These are phyloP conservation scores for Podila clonocystis DNA, from an alignment of 192 early-diverging fungal genomes.

Conservation along the genomic window DNA sequence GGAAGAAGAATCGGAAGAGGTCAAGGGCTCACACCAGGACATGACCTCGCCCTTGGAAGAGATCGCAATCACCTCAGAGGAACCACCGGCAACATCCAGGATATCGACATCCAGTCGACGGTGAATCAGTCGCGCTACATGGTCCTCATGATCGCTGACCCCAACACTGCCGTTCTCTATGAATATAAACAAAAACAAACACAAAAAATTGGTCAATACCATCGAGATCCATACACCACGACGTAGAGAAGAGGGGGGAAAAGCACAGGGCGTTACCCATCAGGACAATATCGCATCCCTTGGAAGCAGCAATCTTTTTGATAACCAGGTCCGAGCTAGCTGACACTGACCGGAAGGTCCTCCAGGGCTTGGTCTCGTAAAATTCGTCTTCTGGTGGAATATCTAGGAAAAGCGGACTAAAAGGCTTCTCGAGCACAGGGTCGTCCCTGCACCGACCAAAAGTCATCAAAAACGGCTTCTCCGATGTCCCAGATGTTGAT, in stretches of 20 bases:
- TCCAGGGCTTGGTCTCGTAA: constrained; percentile 47
- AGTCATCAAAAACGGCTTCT: constrained; percentile 44
- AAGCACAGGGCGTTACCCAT: constrained; percentile 8
- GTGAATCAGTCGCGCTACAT: constrained; percentile 49
- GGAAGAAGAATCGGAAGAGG: background rate
- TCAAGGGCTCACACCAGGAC: constrained; percentile 33
- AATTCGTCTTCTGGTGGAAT: constrained; percentile 47
- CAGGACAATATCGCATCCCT: constrained; percentile 47
- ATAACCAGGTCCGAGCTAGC: constrained; percentile 33
- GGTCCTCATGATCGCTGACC: constrained; percentile 50
- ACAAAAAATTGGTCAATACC: background rate
- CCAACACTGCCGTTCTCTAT: constrained; percentile 41
- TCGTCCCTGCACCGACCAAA: constrained; percentile 36
- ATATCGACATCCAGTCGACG: constrained; percentile 27
- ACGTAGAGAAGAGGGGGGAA: no score
- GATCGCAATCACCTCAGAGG: constrained; percentile 45
- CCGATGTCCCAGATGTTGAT: background rate
- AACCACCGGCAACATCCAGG: constrained; percentile 42
- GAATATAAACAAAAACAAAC: background rate
- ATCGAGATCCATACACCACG: no score
- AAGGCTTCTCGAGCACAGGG: constrained; percentile 35
- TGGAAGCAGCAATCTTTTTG: constrained; percentile 39
- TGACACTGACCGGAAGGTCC: constrained; percentile 28
- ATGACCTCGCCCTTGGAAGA: constrained; percentile 34
- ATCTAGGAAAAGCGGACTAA: constrained; percentile 37